Percentiles rank a stretch among this genome's conserved stretches.
Evolutionary conservation across 805 yeast species (phyloP).

Genomic region (Tetrapisispora pingtungensis): DNA sequence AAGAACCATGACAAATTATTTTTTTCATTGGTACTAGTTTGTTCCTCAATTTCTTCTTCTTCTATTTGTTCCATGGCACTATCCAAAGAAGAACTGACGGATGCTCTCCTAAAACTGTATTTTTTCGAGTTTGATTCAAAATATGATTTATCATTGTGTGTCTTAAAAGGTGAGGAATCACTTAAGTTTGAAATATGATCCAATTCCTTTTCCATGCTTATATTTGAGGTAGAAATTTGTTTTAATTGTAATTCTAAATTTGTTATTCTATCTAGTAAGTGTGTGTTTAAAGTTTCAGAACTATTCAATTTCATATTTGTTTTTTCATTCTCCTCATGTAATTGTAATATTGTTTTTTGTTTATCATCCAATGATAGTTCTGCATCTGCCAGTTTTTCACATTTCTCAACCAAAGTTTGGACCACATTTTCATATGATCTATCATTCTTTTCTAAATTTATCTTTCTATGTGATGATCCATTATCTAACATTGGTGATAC

Average conservation of each 20-base stretch:
- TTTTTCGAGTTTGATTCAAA: neutral
- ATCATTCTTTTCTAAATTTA: neutral
- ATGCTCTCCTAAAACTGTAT: constrained; percentile 3
- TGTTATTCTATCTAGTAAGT: constrained; percentile 15
- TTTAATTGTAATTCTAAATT: constrained; percentile 14
- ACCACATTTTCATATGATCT: constrained; percentile 8
- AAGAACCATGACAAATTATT: constrained; percentile 4
- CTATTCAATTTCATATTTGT: constrained; percentile 8
- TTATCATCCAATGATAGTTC: constrained; percentile 16
- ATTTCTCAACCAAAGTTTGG: constrained; percentile 15
- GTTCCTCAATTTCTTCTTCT: constrained; percentile 3
- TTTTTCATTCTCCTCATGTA: constrained; percentile 8
- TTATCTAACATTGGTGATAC: neutral
- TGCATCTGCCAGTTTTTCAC: constrained; percentile 15
- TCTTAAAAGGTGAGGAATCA: neutral
- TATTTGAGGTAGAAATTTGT: constrained; percentile 9
- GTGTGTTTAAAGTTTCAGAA: constrained; percentile 17
- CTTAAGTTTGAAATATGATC: constrained; percentile 9
- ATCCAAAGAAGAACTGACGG: constrained; percentile 8
- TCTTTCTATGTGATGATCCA: neutral
- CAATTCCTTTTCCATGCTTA: constrained; percentile 10
- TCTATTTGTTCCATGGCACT: constrained; percentile 8
- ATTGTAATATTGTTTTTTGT: constrained; percentile 6
- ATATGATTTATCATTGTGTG: constrained; percentile 3
- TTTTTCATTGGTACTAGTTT: neutral